Evolutionary conservation across 2,329 filamentous ascomycete species (phyloP).

Genomic region (Ophiostoma himal-ulmi): DNA sequence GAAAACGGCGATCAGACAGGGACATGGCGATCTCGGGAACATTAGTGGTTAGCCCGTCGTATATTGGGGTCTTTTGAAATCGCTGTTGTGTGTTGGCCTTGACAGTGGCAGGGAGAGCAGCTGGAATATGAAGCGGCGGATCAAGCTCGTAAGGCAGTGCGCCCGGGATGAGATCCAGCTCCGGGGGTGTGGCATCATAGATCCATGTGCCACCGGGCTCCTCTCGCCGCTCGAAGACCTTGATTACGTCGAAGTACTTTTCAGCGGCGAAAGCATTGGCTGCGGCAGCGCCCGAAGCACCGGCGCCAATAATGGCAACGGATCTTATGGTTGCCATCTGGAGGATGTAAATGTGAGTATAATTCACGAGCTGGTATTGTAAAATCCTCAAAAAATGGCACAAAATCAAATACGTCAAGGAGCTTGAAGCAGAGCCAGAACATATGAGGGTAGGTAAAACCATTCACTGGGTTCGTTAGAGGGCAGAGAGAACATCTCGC

Average conservation of each 20-base stretch:
- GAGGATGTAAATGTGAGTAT: neutral
- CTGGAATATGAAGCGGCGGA: conserved; percentile 19
- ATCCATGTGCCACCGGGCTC: conserved; percentile 38
- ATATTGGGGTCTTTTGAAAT: conserved; percentile 23
- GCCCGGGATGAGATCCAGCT: conserved; percentile 20
- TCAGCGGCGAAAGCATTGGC: conserved; percentile 44
- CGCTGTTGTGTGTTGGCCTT: conserved; percentile 21
- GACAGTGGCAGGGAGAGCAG: conserved; percentile 16
- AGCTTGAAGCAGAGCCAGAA: no score
- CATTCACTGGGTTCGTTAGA: no score
- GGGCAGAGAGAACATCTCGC: neutral
- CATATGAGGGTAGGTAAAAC: no score
- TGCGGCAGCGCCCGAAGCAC: conserved; percentile 40
- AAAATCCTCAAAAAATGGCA: no score
- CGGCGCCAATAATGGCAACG: conserved; percentile 25
- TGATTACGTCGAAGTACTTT: conserved; percentile 39
- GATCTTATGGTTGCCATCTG: conserved; percentile 23
- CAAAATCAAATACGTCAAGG: no score
- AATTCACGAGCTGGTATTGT: neutral
- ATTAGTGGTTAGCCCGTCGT: conserved; percentile 39
- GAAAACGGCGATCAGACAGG: conserved; percentile 54
- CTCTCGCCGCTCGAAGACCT: conserved; percentile 41
- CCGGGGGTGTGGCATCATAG: conserved; percentile 21
- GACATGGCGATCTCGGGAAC: conserved; percentile 49
- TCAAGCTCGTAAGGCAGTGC: conserved; percentile 23